These are phyloP conservation scores for Rhodotorula sp. DNA, from an alignment of 1,284 basidiomycete genomes.

Conservation along the genomic window DNA sequence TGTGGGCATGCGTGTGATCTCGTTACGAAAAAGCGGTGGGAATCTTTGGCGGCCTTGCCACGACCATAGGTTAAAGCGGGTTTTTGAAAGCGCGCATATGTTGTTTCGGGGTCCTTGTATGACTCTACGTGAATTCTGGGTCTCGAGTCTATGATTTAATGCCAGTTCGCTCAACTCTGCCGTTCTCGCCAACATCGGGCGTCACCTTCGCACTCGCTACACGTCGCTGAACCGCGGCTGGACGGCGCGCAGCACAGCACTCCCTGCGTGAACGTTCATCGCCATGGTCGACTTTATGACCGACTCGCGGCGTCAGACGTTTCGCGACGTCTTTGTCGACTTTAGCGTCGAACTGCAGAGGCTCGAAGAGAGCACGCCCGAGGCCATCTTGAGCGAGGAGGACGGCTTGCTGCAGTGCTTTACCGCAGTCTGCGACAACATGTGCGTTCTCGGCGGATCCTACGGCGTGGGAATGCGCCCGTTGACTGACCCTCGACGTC, in stretches of 20 bases:
- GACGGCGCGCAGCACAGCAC: too few relatives aligned
- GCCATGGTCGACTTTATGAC: not conserved
- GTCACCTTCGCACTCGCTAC: too few relatives aligned
- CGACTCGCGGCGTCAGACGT: not conserved
- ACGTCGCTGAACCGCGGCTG: too few relatives aligned
- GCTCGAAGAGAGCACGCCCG: not conserved
- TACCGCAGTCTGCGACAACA: not conserved
- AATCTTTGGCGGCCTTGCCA: too few relatives aligned
- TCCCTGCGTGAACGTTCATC: not conserved
- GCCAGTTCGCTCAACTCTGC: too few relatives aligned
- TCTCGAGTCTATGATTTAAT: too few relatives aligned
- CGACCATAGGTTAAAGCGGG: too few relatives aligned
- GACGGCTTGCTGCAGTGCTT: not conserved
- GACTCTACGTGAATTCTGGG: too few relatives aligned
- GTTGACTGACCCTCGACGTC: not conserved
- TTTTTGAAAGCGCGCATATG: too few relatives aligned
- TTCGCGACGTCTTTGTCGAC: slow-evolving; percentile 2
- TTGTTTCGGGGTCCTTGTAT: not conserved
- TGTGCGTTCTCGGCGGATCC: not conserved
- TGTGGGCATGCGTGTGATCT: too few relatives aligned
- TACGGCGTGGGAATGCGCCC: not conserved
- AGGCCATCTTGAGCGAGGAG: not conserved
- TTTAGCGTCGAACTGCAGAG: slow-evolving; percentile 6
- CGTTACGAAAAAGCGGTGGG: too few relatives aligned
- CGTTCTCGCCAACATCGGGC: too few relatives aligned